phyloP scores from a whole-genome alignment of 768 basidiomycete species.

The Hemileccinum rubropunctum region DNA sequence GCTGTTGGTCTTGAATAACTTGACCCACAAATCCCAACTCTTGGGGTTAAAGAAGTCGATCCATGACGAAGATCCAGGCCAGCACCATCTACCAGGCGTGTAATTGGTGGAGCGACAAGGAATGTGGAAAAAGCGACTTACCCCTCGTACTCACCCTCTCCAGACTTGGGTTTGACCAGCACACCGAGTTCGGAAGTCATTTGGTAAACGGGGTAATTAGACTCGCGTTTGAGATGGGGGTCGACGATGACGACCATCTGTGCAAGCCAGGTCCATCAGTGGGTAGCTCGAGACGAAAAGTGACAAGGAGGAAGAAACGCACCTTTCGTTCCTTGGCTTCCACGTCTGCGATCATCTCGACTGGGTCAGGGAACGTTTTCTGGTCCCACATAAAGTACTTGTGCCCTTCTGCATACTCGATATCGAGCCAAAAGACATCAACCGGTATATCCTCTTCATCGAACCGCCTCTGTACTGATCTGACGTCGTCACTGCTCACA shows the following conservation, averaged over 20 bases:
- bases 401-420: conserved; percentile 91
- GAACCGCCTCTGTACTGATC: conserved; percentile 80
- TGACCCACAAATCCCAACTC: conserved; percentile 89
- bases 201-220: conserved; percentile 79
- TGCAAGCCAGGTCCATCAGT: not conserved
- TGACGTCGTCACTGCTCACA: conserved; percentile 82
- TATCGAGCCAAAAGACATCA: conserved; percentile 97
- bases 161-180: conserved; percentile 78
- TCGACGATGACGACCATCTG: conserved; percentile 99
- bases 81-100: conserved; percentile 67
- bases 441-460: conserved; percentile 95
- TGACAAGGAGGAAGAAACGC: not conserved
- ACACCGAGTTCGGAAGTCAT: conserved; percentile 79
- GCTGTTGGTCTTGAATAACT: conserved; percentile 67
- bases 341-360: conserved; percentile 89
- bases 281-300: not conserved
- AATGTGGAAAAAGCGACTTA: conserved; percentile 2
- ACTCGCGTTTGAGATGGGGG: conserved; percentile 87
- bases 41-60: conserved; percentile 94
- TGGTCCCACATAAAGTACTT: conserved; percentile 98
- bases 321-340: conserved; percentile 86
- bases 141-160: conserved; percentile 87
- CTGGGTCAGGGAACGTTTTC: conserved; percentile 90
- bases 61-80: conserved; percentile 96
- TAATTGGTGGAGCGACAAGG: not conserved